phyloP scores from a whole-genome alignment of 2,329 filamentous ascomycete genomes.

The Zasmidium angulare region DNA sequence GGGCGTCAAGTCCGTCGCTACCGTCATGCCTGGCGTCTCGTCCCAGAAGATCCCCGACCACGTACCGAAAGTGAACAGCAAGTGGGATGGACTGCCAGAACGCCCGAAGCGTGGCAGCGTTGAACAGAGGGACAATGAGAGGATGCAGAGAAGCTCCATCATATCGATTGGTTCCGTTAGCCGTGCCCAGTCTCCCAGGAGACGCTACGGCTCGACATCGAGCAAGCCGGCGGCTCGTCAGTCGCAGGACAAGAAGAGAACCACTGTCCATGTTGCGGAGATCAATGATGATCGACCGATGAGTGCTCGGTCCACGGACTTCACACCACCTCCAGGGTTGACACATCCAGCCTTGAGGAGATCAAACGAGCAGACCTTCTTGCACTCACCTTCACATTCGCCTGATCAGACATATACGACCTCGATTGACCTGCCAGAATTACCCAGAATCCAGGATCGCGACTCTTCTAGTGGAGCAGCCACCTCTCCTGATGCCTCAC shows the following conservation, averaged over 20 bases:
- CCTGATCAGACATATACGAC: background rate
- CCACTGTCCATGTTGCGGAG: background rate
- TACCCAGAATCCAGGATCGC: conserved; percentile 2
- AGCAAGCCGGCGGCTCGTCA: conserved; percentile 2
- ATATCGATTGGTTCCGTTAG: background rate
- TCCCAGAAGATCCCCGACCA: conserved; percentile 48
- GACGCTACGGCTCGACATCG: conserved; percentile 5
- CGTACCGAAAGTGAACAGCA: conserved; percentile 55
- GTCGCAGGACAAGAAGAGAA: conserved; percentile 3
- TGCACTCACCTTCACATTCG: conserved; percentile 1
- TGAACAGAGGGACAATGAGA: conserved; percentile 7
- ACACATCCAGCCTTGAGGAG: conserved; percentile 1
- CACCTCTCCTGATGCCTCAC: conserved; percentile 7
- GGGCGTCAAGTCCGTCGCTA: conserved; percentile 26
- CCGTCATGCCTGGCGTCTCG: conserved; percentile 40
- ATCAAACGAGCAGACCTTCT: background rate
- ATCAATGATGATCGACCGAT: background rate
- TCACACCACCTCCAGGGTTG: background rate
- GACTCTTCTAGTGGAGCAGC: conserved; percentile 6
- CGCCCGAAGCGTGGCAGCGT: conserved; percentile 34
- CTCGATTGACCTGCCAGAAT: background rate
- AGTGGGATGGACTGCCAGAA: conserved; percentile 54
- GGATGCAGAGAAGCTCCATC: conserved; percentile 1
- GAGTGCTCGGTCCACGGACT: background rate
- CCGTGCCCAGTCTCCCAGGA: background rate